phyloP scores from a whole-genome alignment of 768 basidiomycete species.

The Amyloporia xantha region DNA sequence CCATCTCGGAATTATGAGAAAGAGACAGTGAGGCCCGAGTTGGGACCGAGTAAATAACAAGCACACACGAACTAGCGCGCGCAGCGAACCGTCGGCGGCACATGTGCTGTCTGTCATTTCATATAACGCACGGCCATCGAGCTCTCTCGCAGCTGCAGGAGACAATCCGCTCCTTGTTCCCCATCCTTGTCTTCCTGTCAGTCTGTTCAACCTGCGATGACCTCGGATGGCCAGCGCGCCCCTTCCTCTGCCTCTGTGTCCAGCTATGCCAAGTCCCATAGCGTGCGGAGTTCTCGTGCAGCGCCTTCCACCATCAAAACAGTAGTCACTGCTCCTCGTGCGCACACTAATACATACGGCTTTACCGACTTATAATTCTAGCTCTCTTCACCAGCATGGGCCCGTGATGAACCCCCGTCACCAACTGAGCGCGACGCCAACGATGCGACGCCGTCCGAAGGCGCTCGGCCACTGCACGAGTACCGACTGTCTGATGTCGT shows the following conservation, averaged over 20 bases:
- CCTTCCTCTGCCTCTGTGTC: constrained; percentile 16
- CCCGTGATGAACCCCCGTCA: constrained; percentile 75
- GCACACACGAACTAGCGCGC: neutral
- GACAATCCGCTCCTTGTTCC: constrained; percentile 1
- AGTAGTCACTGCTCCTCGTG: constrained; percentile 68
- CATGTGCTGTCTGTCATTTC: neutral
- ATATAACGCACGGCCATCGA: constrained; percentile 3
- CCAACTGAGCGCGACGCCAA: constrained; percentile 45
- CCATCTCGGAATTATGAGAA: constrained; percentile 33
- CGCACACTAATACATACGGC: too few species aligned
- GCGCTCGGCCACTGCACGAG: constrained; percentile 22
- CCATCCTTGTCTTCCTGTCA: constrained; percentile 3
- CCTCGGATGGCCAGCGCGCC: constrained; percentile 11
- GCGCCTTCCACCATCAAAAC: constrained; percentile 40
- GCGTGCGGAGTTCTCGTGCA: constrained; percentile 20
- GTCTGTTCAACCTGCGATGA: constrained; percentile 10
- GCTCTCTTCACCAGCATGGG: constrained; percentile 57
- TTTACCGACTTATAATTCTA: neutral
- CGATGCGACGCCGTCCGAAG: constrained; percentile 21
- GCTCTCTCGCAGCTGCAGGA: neutral
- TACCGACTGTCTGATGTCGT: constrained; percentile 46
- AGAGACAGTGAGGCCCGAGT: neutral
- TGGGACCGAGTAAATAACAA: neutral
- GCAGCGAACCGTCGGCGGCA: neutral
- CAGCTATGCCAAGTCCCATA: constrained; percentile 24